Conservation (phyloP, 768 basidiomycete species). For the Hygrophoropsis aurantiaca region DNA sequence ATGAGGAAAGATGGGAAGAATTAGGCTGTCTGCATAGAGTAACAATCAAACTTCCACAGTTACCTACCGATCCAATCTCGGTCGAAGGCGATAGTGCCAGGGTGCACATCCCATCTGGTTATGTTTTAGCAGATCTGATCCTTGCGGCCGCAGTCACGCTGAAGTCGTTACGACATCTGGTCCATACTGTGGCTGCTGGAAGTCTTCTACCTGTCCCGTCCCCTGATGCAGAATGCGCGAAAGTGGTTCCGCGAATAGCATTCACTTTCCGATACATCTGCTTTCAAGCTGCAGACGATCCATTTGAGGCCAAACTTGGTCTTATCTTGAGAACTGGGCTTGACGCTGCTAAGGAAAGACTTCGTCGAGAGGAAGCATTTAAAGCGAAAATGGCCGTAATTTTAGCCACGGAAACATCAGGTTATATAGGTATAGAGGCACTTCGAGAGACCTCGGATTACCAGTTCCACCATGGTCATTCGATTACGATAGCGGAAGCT, state of each 20-base stretch:
- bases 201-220: conserved; percentile 52
- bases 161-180: conserved; percentile 75
- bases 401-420: conserved; percentile 37
- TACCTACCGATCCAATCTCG: conserved; percentile 39
- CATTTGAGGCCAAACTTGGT: conserved; percentile 75
- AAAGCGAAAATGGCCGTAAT: conserved; percentile 75
- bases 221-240: conserved; percentile 74
- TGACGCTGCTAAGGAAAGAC: conserved; percentile 66
- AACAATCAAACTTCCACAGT: conserved; percentile 36
- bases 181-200: conserved; percentile 51
- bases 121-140: conserved; percentile 72
- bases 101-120: conserved; percentile 80
- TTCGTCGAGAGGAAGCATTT: conserved; percentile 81
- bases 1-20: conserved; percentile 69
- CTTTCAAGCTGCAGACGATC: conserved; percentile 81
- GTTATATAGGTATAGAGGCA: conserved; percentile 35
- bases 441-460: conserved; percentile 46
- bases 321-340: conserved; percentile 73
- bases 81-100: conserved; percentile 64
- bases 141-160: conserved; percentile 64
- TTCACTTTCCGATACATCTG: conserved; percentile 62
- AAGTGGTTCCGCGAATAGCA: conserved; percentile 61
- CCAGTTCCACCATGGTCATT: conserved; percentile 62
- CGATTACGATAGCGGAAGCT: conserved; percentile 72
- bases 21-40: conserved; percentile 59